Base-by-base conservation (phyloP, 1,284 basidiomycete species). In the Sutorius eximius region DNA sequence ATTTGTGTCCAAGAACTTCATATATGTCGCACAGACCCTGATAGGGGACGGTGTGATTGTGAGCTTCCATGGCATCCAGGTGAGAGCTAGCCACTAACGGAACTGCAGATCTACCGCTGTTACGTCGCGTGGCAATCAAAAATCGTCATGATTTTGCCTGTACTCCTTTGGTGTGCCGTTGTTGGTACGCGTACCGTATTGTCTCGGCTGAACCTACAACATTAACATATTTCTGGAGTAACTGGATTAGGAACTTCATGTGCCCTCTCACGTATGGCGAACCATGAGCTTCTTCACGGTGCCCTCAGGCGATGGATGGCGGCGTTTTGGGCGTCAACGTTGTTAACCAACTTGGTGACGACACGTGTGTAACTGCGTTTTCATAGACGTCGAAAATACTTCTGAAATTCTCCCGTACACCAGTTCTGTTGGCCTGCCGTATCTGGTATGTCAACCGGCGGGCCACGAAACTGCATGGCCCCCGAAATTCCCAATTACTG, bases 11-110 rank as follows among this genome's bases (percentile, higher is more conserved):
- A 69, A 65, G 46, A 64, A 55, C 48, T 57, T 57, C 2, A 36
- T 71, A 3, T 71, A 64, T 48, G 57, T 60, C 30, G 48, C 52
- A 3, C 69, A 71, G 45, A 71, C 70, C 1, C 60, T 70, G 18
- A 60, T 69, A 41, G 64, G 67, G 5, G 69, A 72, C 34, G 67
- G 61, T 18, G 68, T 54, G n/a, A 11, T 40, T 7, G 56, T 60
- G 15, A 62, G 53, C 30, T 44, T 36, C 36, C 33, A n/a, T 37
- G 24, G 13, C 29, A 7, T 38, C 30, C 15, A 16, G 18, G 15
- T 34, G n/a, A 43, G 8, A 4, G 22, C 16, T 18, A 16, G 16
- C 16, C 44, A 6, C 24, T 42, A n/a, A 56, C 1, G 5, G 4
- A 4, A 34, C 10, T 34, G 5, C 18, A 59, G 58, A 43, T 57